Evolutionary conservation across 805 yeast species (phyloP).

Genomic region (Kodamaea lidongshanica): DNA sequence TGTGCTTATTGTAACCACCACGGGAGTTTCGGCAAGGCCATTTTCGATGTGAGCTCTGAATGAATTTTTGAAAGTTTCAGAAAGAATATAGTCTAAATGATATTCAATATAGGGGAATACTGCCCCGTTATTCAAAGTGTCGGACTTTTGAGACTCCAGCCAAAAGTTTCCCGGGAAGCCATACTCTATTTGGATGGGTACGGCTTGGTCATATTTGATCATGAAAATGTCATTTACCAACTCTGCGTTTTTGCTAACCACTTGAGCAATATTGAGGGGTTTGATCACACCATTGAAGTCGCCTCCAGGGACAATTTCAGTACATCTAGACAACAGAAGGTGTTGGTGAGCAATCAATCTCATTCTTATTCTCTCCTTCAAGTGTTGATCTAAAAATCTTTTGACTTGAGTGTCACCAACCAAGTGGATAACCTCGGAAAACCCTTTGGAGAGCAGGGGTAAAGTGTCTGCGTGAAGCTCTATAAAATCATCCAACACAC

Average conservation of each 20-base stretch:
- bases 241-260: slow-evolving; percentile 59
- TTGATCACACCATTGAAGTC: slow-evolving; percentile 52
- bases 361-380: slow-evolving; percentile 80
- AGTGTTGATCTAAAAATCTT: slow-evolving; percentile 64
- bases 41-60: slow-evolving; percentile 84
- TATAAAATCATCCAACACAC: slow-evolving; percentile 52
- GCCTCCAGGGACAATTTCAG: slow-evolving; percentile 21
- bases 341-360: slow-evolving; percentile 84
- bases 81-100: slow-evolving; percentile 81
- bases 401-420: slow-evolving; percentile 47
- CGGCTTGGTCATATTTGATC: slow-evolving; percentile 74
- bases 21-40: slow-evolving; percentile 29
- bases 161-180: slow-evolving; percentile 11
- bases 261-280: slow-evolving; percentile 54
- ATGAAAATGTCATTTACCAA: slow-evolving; percentile 79
- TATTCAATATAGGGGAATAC: slow-evolving; percentile 77
- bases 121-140: slow-evolving; percentile 44
- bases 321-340: slow-evolving; percentile 45
- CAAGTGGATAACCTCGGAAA: slow-evolving; percentile 54
- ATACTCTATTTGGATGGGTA: slow-evolving; percentile 51
- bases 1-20: slow-evolving; percentile 33
- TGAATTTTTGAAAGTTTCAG: slow-evolving; percentile 82
- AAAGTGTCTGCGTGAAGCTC: slow-evolving; percentile 81
- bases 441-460: slow-evolving; percentile 75
- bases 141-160: slow-evolving; percentile 15